Evolutionary conservation across 257 asterid genomes (phyloP), one percentile per base, ranked within the genome.

Genomic region (Anisodus acutangulus): DNA sequence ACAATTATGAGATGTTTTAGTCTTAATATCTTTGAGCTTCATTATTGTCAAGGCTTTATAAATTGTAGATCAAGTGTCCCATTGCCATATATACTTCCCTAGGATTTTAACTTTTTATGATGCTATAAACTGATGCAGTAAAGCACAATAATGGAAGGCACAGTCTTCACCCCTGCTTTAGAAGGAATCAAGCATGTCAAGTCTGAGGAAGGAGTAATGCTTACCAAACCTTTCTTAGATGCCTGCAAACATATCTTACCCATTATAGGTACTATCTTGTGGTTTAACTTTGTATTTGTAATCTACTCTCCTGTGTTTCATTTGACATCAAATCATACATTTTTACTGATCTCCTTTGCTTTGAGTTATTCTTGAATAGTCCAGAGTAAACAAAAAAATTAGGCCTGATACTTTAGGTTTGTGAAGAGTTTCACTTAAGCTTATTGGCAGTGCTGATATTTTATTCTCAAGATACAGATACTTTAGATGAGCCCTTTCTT

Each of bases 151-250:
- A 94, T 94, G 99, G 99, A 92, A 88, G 98, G 97, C 84, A 94
- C 99, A 0, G 94, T 86, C 76, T 96, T 96, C 67, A 19, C 92
- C 66, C 98, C 99, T 81, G 98, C 98, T 26, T 81, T 96, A 87
- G 98, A 94, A 83, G 97, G 97, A 88, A 93, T 96, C 97, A 90
- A 94, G 87, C 94, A 92, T 83, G 97, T 96, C 79, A 94, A 91
- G 85, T 89, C 99, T 12, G 95, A 87, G 89, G 93, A 91, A 63
- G 98, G 98, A 88, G 93, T 87, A 45, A 90, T 94, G 89, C 98
- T 96, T 70, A 90, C 98, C 35, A 94, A 90, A 89, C 97, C 93
- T 57, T 94, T 96, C 93, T 88, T 96, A 92, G 98, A 96, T 55
- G 97, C 90, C 60, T 96, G 99, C 98, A 96, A 91, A 88, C 91